Conservation (phyloP, 2,329 filamentous ascomycete species). For the Alternaria sp. region DNA sequence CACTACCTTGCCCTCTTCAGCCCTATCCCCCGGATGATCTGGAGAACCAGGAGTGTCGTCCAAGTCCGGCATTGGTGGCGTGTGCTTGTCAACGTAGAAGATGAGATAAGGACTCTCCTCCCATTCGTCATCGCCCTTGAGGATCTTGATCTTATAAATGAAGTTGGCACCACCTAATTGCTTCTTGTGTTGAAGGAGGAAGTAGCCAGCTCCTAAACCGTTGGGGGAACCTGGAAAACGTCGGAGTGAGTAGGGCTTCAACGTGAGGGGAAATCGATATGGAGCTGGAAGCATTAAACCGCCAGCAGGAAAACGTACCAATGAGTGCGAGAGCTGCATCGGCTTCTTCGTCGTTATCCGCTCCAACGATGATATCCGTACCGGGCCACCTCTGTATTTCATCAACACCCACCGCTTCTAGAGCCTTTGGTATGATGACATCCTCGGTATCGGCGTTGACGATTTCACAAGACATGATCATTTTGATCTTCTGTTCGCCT, state of each 20-base stretch:
- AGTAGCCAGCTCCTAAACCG: constrained; percentile 21
- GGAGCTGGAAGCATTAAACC: neutral
- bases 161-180: constrained; percentile 22
- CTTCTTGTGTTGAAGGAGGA: constrained; percentile 23
- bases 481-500: constrained; percentile 3
- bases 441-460: neutral
- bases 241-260: neutral
- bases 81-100: constrained; percentile 16
- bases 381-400: constrained; percentile 7
- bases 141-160: constrained; percentile 20
- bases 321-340: constrained; percentile 5
- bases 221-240: constrained; percentile 20
- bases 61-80: neutral
- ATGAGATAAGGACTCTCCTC: constrained; percentile 9
- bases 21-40: no score
- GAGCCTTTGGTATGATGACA: constrained; percentile 1
- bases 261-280: neutral
- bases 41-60: neutral
- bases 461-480: constrained; percentile 6
- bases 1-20: neutral
- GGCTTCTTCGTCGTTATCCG: neutral
- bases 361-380: constrained; percentile 7
- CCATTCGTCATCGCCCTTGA: neutral
- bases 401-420: neutral
- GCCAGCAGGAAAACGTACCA: neutral